These are phyloP conservation scores for Canariomyces notabilis DNA, from an alignment of 2,329 filamentous ascomycete genomes.

Conservation along the genomic window DNA sequence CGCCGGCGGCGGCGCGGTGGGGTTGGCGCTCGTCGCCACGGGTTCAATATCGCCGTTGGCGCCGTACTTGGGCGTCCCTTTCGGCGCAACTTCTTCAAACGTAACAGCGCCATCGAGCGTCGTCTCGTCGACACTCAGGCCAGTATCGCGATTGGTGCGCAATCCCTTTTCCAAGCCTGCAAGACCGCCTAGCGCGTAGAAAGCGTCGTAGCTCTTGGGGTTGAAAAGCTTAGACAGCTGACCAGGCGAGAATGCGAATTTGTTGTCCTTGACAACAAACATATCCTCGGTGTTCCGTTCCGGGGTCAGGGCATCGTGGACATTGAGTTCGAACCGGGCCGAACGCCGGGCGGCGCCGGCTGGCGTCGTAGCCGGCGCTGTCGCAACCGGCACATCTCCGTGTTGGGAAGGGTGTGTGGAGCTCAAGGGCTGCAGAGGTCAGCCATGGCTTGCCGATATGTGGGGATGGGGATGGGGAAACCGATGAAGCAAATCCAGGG, in stretches of 20 bases:
- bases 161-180: constrained; percentile 69
- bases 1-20: constrained; percentile 5
- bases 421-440: too few relatives aligned
- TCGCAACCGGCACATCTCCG: too few relatives aligned
- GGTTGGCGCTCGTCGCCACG: constrained; percentile 20
- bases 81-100: constrained; percentile 57
- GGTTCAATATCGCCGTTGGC: constrained; percentile 31
- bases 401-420: too few relatives aligned
- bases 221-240: constrained; percentile 73
- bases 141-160: constrained; percentile 57
- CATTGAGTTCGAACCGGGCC: constrained; percentile 20
- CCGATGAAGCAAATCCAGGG: too few relatives aligned
- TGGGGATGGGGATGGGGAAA: too few relatives aligned
- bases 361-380: background rate
- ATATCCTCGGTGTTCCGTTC: constrained; percentile 68
- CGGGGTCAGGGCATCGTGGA: constrained; percentile 57
- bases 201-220: constrained; percentile 70
- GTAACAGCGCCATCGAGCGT: constrained; percentile 57
- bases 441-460: too few relatives aligned
- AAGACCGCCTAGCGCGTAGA: constrained; percentile 69
- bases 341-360: background rate
- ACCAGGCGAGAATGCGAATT: constrained; percentile 68
- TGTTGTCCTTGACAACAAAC: constrained; percentile 62
- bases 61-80: constrained; percentile 34
- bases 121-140: constrained; percentile 66